Base-by-base conservation (phyloP, 2,329 filamentous ascomycete species). In the Thelonectria olida region DNA sequence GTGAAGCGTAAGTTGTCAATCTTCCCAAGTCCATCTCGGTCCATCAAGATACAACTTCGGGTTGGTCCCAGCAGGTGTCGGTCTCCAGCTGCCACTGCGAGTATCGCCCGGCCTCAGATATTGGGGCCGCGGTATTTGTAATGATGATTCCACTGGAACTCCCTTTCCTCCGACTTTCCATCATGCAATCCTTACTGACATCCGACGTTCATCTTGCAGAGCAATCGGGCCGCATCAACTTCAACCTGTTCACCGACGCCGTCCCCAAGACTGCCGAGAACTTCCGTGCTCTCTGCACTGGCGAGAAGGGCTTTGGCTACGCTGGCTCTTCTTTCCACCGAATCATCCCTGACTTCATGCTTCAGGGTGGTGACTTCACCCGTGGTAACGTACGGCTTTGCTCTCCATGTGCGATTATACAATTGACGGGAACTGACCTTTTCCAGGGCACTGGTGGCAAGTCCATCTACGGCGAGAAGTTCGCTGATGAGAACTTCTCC, bases 401-500 rank as follows among this genome's bases (percentile, higher is more conserved):
- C 1, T 39, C 17, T 42, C 12, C 23, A 10, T 17, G 7, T 25
- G 20, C 27, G 20, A 42, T 10, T 6, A 9, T 7, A 9, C 27
- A n/a, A 3, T 7, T 17, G 48, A 22, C 31, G 56, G 27, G 58
- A 53, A 34, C 68, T 74, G 25, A 76, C 63, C 28, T 25, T 12
- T 53, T 4, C 36, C 47, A 96, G 93, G 92, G 92, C 76, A 95
- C 93, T 61, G 93, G 92, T 83, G 92, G 93, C 81, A 92, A 91
- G 83, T 96, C 92, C 79, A 97, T 97, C 87, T 97, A 96, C 81
- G 93, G 93, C 74, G 92, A 96, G 82, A 96, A 95, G 87, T 97
- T 97, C 78, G 82, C 89, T 74, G 93, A 97, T 78, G 93, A 97
- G 90, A 97, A 96, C 90, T 96, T 97, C 86, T 76, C 81, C 65